These are phyloP conservation scores for Backusella tuberculispora DNA, from an alignment of 192 early-diverging fungal species.

Conservation along the genomic window DNA sequence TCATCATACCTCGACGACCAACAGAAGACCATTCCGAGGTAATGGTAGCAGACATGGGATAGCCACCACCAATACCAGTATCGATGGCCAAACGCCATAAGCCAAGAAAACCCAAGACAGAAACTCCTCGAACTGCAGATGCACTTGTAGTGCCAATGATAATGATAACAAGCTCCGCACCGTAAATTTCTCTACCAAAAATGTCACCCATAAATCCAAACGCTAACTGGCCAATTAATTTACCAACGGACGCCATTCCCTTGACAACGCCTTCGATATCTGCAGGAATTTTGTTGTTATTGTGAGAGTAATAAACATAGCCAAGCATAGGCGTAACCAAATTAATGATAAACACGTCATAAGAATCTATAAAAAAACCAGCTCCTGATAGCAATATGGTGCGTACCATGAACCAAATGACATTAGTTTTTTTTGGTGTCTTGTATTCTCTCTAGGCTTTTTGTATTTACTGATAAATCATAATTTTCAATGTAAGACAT, in stretches of 20 bases:
- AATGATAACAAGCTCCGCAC: constrained; percentile 84
- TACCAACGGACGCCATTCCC: constrained; percentile 77
- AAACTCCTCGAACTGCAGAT: constrained; percentile 62
- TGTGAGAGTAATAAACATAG: constrained; percentile 60
- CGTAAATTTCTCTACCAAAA: constrained; percentile 82
- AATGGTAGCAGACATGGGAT: constrained; percentile 85
- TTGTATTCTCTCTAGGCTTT: not conserved
- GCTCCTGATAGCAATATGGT: constrained; percentile 63
- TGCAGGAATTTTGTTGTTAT: constrained; percentile 59
- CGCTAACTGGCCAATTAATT: constrained; percentile 77
- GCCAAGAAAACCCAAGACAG: constrained; percentile 68
- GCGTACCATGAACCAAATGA: constrained; percentile 63
- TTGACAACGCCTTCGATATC: constrained; percentile 80
- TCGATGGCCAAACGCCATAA: constrained; percentile 91
- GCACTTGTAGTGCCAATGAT: constrained; percentile 79
- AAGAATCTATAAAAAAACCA: constrained; percentile 88
- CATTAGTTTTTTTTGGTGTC: not conserved
- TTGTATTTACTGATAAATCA: not conserved
- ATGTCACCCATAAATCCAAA: constrained; percentile 85
- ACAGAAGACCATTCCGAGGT: constrained; percentile 84
- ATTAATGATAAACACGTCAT: constrained; percentile 92
- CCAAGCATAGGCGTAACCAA: constrained; percentile 83
- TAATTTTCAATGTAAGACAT: not conserved
- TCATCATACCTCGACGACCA: constrained; percentile 59
- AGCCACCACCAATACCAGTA: constrained; percentile 89